Conservation (phyloP, 352 stramenopile genomes). For the Globisporangium paroecandrum region DNA sequence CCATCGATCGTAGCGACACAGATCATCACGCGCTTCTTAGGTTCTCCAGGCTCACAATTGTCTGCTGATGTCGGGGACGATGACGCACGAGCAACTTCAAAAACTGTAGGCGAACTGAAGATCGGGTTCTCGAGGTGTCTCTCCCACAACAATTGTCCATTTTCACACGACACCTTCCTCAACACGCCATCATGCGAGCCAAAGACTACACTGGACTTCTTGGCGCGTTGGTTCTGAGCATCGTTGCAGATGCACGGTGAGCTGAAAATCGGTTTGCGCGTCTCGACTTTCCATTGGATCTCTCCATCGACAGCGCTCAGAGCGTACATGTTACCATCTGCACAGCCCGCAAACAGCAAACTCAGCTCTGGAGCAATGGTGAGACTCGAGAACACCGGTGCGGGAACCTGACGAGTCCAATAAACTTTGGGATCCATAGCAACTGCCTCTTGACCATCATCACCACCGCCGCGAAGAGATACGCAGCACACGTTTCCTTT, state of each 20-base stretch:
- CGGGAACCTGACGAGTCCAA: slow-evolving; percentile 25
- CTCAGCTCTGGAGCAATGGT: slow-evolving; percentile 2
- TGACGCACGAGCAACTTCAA: slow-evolving; percentile 8
- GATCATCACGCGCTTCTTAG: slow-evolving; percentile 22
- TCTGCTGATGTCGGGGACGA: not conserved
- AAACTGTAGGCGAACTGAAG: slow-evolving; percentile 45
- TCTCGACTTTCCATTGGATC: slow-evolving; percentile 33
- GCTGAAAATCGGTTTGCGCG: slow-evolving; percentile 55
- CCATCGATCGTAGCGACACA: slow-evolving; percentile 45
- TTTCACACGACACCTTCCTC: slow-evolving; percentile 29
- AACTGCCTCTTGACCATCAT: not conserved
- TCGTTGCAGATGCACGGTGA: slow-evolving; percentile 37
- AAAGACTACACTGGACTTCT: slow-evolving; percentile 21
- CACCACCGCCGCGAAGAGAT: slow-evolving; percentile 7
- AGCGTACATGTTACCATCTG: slow-evolving; percentile 44
- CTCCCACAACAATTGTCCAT: slow-evolving; percentile 35
- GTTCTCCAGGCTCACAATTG: not conserved
- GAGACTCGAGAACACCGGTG: slow-evolving; percentile 57
- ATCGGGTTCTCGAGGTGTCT: slow-evolving; percentile 28
- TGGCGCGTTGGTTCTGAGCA: not conserved
- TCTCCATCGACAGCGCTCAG: slow-evolving; percentile 23
- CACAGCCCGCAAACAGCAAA: slow-evolving; percentile 43
- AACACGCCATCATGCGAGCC: slow-evolving; percentile 55
- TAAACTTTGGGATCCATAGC: not conserved
- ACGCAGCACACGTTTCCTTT: slow-evolving; percentile 28